Evolutionary conservation across 805 yeast species (phyloP).

Genomic region (Yamadazyma endophytica): DNA sequence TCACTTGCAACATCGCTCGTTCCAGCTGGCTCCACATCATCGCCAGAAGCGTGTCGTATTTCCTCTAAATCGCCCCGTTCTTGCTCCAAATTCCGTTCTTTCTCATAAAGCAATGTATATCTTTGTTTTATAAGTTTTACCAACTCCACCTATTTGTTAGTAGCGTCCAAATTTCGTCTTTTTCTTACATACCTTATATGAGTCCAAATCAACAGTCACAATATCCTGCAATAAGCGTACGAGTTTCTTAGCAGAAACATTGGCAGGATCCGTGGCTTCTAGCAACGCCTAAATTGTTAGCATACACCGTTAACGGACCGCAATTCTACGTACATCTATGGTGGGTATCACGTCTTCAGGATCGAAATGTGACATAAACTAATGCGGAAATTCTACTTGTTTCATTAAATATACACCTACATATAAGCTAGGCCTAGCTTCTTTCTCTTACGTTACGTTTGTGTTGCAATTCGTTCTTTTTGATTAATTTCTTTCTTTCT

Average conservation of each 20-base stretch:
- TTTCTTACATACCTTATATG: slow-evolving; percentile 42
- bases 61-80: slow-evolving; percentile 33
- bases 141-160: no score
- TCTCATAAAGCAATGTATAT: slow-evolving; percentile 8
- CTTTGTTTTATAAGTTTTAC: no score
- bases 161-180: no score
- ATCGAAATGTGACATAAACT: slow-evolving; percentile 1
- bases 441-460: slow-evolving; percentile 62
- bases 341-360: slow-evolving; percentile 49
- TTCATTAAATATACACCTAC: not conserved
- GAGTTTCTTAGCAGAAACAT: slow-evolving; percentile 66
- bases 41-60: no score
- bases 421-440: not conserved
- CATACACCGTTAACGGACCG: slow-evolving; percentile 2
- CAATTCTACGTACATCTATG: slow-evolving; percentile 52
- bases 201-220: slow-evolving; percentile 50
- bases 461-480: slow-evolving; percentile 81
- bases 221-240: slow-evolving; percentile 70
- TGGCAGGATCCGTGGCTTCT: slow-evolving; percentile 63
- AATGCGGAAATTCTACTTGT: not conserved
- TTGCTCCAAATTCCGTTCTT: slow-evolving; percentile 11
- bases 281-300: slow-evolving; percentile 57
- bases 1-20: no score
- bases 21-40: no score
- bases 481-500: slow-evolving; percentile 79